Conservation (phyloP, 2,329 filamentous ascomycete species). For the Fusarium domesticum region DNA sequence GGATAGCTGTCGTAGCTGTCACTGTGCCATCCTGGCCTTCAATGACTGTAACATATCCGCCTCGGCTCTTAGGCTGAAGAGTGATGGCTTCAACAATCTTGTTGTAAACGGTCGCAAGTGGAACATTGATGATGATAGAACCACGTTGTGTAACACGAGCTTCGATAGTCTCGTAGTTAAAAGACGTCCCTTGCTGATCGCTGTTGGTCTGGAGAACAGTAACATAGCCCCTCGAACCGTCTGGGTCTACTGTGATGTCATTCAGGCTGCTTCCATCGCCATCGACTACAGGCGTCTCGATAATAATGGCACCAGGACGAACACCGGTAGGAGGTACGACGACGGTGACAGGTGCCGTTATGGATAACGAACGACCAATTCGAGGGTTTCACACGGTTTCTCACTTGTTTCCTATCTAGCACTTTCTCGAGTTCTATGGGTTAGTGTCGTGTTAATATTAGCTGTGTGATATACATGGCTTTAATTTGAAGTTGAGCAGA, state of each 20-base stretch:
- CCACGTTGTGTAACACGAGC: constrained; percentile 19
- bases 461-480: too few species aligned
- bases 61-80: constrained; percentile 5
- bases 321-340: constrained; percentile 13
- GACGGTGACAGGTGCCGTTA: constrained; percentile 15
- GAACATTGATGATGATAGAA: constrained; percentile 19
- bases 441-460: too few species aligned
- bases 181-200: background rate
- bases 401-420: too few species aligned
- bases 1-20: constrained; percentile 2
- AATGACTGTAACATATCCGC: constrained; percentile 17
- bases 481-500: too few species aligned
- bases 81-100: constrained; percentile 5
- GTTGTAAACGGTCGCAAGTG: background rate
- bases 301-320: constrained; percentile 16
- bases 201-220: constrained; percentile 16
- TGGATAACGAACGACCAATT: too few species aligned
- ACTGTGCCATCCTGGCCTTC: constrained; percentile 8
- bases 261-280: background rate
- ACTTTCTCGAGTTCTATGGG: too few species aligned
- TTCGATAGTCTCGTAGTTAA: constrained; percentile 11
- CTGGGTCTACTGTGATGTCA: constrained; percentile 14
- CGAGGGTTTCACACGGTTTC: too few species aligned
- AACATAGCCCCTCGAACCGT: constrained; percentile 10
- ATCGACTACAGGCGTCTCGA: constrained; percentile 16